A percentile compares a stretch with the other conserved stretches of the same genome.
Conservation (phyloP, 768 basidiomycete genomes). For the Tulasnella sp. region DNA sequence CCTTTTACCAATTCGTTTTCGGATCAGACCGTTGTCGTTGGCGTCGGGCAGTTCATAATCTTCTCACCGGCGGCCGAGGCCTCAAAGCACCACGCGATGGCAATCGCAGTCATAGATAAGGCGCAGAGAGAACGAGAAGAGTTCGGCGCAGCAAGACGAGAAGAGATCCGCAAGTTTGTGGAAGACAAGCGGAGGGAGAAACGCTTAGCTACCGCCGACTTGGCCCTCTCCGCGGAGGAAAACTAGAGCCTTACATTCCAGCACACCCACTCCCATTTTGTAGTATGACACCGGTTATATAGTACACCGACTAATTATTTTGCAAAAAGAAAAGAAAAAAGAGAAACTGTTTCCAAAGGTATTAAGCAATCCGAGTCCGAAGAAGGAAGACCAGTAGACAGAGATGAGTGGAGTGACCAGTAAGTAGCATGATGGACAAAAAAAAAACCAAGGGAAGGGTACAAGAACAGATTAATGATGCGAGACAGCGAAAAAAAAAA, state of each 20-base stretch:
- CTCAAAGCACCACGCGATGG: constrained; percentile 5
- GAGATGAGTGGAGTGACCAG: not conserved
- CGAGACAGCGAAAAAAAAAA: not conserved
- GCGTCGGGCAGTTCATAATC: not conserved
- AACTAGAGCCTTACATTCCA: too few relatives aligned
- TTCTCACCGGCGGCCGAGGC: constrained; percentile 8
- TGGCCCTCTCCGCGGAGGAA: not conserved
- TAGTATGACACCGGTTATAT: not conserved
- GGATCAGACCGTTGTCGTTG: not conserved
- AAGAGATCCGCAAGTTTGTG: constrained; percentile 1
- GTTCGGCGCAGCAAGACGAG: constrained; percentile 5
- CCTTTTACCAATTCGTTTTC: not conserved
- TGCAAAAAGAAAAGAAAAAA: not conserved
- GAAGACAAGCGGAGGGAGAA: not conserved
- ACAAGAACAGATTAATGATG: not conserved
- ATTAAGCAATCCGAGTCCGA: not conserved
- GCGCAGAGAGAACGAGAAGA: constrained; percentile 11
- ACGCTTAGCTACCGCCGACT: not conserved
- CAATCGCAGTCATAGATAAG: not conserved
- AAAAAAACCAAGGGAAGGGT: not conserved
- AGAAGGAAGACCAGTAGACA: not conserved
- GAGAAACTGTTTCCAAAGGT: not conserved
- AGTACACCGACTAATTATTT: not conserved
- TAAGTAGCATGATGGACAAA: not conserved
- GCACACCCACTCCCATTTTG: not conserved